Conservation (phyloP, 116 monocot genomes). For the Dioscorea cayenensis region DNA sequence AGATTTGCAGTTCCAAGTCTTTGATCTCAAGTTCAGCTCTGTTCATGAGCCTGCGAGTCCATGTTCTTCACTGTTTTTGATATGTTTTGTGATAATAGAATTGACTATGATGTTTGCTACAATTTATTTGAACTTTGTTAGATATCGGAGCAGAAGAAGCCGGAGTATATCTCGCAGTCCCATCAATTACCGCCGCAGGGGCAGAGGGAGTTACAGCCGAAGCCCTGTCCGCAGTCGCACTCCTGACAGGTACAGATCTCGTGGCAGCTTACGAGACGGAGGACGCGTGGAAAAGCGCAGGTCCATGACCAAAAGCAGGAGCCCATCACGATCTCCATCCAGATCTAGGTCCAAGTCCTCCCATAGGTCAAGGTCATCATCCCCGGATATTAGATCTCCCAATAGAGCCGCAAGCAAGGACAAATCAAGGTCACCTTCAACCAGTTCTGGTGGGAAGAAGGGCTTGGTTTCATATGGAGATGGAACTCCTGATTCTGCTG, state of each 20-base stretch:
- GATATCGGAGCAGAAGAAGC: conserved; percentile 50
- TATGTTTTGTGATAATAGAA: neutral
- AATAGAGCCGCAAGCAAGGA: conserved; percentile 36
- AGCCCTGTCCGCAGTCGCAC: conserved; percentile 67
- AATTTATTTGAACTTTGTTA: neutral
- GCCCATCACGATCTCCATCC: conserved; percentile 48
- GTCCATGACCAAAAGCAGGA: conserved; percentile 57
- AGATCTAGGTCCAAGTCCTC: conserved; percentile 39
- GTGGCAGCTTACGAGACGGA: conserved; percentile 6
- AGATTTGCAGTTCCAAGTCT: no score
- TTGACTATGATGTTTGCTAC: neutral
- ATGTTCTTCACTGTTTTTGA: neutral
- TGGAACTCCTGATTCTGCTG: conserved; percentile 58
- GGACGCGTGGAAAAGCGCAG: conserved; percentile 21
- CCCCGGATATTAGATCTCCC: conserved; percentile 43
- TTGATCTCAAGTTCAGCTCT: no score
- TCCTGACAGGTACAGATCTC: conserved; percentile 20
- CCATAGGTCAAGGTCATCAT: conserved; percentile 27
- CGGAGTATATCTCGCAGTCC: conserved; percentile 82
- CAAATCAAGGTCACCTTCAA: conserved; percentile 60
- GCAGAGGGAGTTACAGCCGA: conserved; percentile 51
- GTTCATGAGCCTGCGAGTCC: no score
- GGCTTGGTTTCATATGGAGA: conserved; percentile 94
- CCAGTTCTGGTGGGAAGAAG: conserved; percentile 41
- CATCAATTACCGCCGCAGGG: conserved; percentile 38